These are phyloP conservation scores for Malassezia pachydermatis DNA, from an alignment of 1,284 basidiomycete genomes.

Conservation along the genomic window DNA sequence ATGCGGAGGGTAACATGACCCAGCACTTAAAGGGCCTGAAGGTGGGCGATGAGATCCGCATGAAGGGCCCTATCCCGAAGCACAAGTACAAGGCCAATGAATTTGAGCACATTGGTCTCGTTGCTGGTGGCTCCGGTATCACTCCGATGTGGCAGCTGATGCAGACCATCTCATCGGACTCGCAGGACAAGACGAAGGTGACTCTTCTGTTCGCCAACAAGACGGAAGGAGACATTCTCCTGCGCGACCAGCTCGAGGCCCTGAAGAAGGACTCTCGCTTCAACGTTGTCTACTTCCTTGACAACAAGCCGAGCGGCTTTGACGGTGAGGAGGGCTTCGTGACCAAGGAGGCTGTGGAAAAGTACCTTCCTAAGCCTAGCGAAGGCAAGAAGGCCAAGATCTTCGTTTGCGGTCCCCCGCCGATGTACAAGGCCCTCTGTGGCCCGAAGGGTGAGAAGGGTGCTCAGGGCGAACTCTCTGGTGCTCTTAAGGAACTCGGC, in stretches of 20 bases:
- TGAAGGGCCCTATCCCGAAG: conserved; percentile 60
- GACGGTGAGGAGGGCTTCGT: conserved; percentile 52
- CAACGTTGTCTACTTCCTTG: conserved; percentile 74
- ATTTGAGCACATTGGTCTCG: conserved; percentile 66
- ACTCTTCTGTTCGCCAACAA: conserved; percentile 84
- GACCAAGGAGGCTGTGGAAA: conserved; percentile 60
- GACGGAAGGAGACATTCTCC: conserved; percentile 78
- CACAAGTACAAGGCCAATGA: conserved; percentile 46
- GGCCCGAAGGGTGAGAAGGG: conserved; percentile 44
- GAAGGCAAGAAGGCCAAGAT: conserved; percentile 72
- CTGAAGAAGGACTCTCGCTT: conserved; percentile 52
- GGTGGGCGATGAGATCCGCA: conserved; percentile 68
- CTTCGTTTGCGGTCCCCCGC: conserved; percentile 64
- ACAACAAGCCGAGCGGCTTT: conserved; percentile 66
- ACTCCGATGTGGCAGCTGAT: conserved; percentile 50
- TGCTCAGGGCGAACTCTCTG: conserved; percentile 43
- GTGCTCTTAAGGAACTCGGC: conserved; percentile 37
- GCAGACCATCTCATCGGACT: conserved; percentile 48
- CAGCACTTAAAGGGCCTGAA: conserved; percentile 53
- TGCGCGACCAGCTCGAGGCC: conserved; percentile 67
- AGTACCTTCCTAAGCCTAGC: conserved; percentile 59
- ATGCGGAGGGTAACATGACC: conserved; percentile 48
- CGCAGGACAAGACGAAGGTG: conserved; percentile 87
- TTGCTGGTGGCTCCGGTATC: conserved; percentile 77
- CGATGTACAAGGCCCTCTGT: conserved; percentile 39